phyloP scores from a whole-genome alignment of 495 filamentous ascomycete species.

The Hyphodiscus hymeniophilus region DNA sequence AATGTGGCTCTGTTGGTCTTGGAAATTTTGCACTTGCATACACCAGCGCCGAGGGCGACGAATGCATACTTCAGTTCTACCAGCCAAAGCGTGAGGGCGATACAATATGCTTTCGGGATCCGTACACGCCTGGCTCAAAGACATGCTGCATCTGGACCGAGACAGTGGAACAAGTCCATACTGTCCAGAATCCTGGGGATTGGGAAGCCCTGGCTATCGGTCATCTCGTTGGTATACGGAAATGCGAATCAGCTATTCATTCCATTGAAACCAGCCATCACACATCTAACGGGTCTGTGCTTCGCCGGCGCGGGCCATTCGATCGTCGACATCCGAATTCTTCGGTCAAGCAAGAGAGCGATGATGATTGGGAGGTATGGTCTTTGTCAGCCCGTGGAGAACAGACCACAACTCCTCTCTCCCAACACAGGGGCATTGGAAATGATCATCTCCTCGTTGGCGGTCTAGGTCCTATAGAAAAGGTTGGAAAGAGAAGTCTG shows the following conservation, averaged over 20 bases:
- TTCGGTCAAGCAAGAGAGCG: not conserved
- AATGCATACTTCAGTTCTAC: conserved; percentile 49
- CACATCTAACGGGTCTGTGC: conserved; percentile 4
- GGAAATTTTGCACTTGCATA: conserved; percentile 48
- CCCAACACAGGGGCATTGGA: conserved; percentile 24
- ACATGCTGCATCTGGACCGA: conserved; percentile 34
- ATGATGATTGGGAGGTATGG: conserved; percentile 58
- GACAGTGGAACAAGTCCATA: conserved; percentile 27
- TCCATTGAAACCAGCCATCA: not conserved
- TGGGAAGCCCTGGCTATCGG: conserved; percentile 41
- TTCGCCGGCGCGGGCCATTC: conserved; percentile 11
- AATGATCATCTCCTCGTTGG: conserved; percentile 46
- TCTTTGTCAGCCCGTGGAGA: conserved; percentile 42
- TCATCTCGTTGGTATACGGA: conserved; percentile 39
- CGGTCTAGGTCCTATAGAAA: conserved; percentile 48
- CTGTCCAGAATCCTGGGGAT: conserved; percentile 37
- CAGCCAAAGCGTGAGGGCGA: conserved; percentile 36
- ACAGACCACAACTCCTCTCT: conserved; percentile 12
- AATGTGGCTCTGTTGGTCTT: conserved; percentile 39
- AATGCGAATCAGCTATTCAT: conserved; percentile 11
- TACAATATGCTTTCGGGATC: conserved; percentile 31
- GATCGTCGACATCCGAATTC: not conserved
- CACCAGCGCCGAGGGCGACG: conserved; percentile 38
- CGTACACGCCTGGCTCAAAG: conserved; percentile 15
- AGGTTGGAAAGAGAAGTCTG: conserved; percentile 47